Evolutionary conservation across 805 yeast species (phyloP), one percentile per base, ranked within the genome.

Genomic region (Myxozyma sirexii): DNA sequence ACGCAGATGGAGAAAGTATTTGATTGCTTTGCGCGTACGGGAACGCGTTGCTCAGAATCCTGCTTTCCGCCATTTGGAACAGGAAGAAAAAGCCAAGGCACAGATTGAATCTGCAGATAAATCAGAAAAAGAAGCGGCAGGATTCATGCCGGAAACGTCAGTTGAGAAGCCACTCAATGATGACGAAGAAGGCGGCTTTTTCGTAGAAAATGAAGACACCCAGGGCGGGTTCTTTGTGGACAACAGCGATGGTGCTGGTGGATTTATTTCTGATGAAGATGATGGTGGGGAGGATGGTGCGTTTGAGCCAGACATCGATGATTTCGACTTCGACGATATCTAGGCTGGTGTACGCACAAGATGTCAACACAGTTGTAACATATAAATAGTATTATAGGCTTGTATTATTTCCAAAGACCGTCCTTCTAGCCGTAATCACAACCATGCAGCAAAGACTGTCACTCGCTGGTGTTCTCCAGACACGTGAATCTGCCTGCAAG

Each of bases 1-100:
- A 21, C n/a, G 42, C 27, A 48, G 75, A 35, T 75, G 79, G 79
- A 66, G 75, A 41, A 60, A 67, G 53, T 72, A 72, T 41, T 65
- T 76, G 27, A 64, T 70, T 26, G 77, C 76, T 0, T 61, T 74
- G 27, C 51, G 70, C 21, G 69, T 71, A 2, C 49, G 54, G 33
- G 68, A 62, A 62, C 31, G 57, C 67, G 38, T 62, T 66, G 53
- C 66, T 58, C 44, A 41, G 41, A 46, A 60, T 53, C 52, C 74
- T 60, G 61, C 57, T 17, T 63, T 57, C 12, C 39, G 59, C 26
- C 57, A 62, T 23, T 10, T 55, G 44, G 50, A 56, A 17, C 51
- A 47, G 8, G 56, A 50, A 3, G 65, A 54, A 13, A 61, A 41
- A 3, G 44, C 24, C 1, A 63, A 45, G 6, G 21, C 41, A 17